These are phyloP conservation scores for Paraurostyla sp. DNA, from an alignment of 73 alveolate genomes.

Conservation along the genomic window DNA sequence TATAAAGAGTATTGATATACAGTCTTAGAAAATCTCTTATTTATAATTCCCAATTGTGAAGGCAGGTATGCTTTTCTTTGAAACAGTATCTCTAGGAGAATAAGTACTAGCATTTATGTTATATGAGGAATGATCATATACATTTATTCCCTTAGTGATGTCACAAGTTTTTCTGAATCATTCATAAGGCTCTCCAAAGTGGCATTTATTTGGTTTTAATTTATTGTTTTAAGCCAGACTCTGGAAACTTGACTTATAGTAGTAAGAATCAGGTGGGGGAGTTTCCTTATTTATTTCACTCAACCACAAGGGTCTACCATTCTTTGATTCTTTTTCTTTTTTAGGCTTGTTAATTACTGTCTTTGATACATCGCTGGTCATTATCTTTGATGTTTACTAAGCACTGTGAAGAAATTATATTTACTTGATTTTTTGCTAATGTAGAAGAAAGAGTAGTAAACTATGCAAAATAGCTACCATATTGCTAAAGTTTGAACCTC, in stretches of 20 bases:
- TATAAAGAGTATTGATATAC: neutral
- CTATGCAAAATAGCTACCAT: slow-evolving; percentile 28
- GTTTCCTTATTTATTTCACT: neutral
- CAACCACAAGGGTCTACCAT: slow-evolving; percentile 17
- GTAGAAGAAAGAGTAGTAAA: slow-evolving; percentile 27
- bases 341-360: neutral
- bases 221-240: neutral
- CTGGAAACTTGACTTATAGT: neutral
- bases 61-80: neutral
- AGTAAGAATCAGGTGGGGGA: slow-evolving; percentile 29
- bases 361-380: too few species aligned
- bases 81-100: neutral
- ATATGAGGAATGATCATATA: slow-evolving; percentile 18
- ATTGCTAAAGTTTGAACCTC: slow-evolving; percentile 1
- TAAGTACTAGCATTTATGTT: slow-evolving; percentile 4
- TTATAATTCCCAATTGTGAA: neutral
- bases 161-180: slow-evolving; percentile 1
- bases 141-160: neutral
- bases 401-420: too few species aligned
- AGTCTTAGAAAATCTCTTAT: slow-evolving; percentile 2
- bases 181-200: slow-evolving; percentile 32
- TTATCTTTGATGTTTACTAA: too few species aligned
- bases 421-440: too few species aligned
- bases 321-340: neutral
- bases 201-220: slow-evolving; percentile 14